Evolutionary conservation across 1,284 basidiomycete species (phyloP), one percentile per base, ranked within the genome.

Genomic region (Fistulinella staudtii): DNA sequence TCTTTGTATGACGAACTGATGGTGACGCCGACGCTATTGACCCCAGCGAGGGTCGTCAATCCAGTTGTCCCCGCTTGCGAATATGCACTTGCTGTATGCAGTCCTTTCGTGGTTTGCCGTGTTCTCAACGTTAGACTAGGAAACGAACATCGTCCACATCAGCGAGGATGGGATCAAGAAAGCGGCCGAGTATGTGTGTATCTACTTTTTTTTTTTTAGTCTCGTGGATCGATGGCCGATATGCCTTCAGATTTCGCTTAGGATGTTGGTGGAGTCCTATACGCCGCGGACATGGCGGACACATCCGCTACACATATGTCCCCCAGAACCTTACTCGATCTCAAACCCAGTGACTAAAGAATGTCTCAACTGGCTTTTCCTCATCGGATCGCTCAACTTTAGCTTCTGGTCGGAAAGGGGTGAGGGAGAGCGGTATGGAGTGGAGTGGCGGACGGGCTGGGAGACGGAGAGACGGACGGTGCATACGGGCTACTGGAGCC

Each of bases 371-470:
- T 91, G 89, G 89, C 82, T 92, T 49, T 91, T 92, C 64, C 73
- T 90, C 41, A 80, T 92, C 27, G 88, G 88, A 0, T 74, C 83
- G 2, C 73, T 91, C 37, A 92, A 92, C 63, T 92, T 92, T 64
- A 85, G 80, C 53, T 92, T 92, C 58, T 92, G 89, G 89, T 89
- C 87, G 1, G 78, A 84, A 50, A 71, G 67, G 34, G 79, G 82
- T 45, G 77, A 64, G 3, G 75, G 77, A n/a, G n/a, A n/a, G 35
- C 72, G 85, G 18, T 92, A 81, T 57, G 86, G 82, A 8, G 79
- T 91, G 2, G 74, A 81, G 52, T 92, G 88, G 87, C 72, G 77
- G 34, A 63, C 71, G n/a, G 74, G 79, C 2, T 89, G 88, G 87
- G 60, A 63, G n/a, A 67, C 66, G 10, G 61, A 73, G 27, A 62